Evolutionary conservation across 2,329 filamentous ascomycete species (phyloP).

Genomic region (Diaporthe amygdali): DNA sequence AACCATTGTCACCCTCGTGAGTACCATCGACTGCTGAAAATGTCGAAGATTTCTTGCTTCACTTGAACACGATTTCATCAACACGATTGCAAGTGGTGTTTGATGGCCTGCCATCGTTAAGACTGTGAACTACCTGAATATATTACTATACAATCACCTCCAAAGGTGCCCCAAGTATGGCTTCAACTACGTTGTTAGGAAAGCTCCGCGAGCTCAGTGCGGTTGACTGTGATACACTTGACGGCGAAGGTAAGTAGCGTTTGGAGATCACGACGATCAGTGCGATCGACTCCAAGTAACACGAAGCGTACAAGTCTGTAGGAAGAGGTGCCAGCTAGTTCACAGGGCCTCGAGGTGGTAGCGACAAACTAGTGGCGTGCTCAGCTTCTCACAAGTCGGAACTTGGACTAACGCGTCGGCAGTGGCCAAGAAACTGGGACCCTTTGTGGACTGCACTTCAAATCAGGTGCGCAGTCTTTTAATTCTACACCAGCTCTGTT

Average conservation of each 20-base stretch:
- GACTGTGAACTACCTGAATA: neutral
- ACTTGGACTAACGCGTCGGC: neutral
- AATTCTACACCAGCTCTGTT: neutral
- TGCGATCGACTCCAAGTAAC: neutral
- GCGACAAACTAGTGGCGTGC: neutral
- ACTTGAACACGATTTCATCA: neutral
- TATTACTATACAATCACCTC: too few relatives aligned
- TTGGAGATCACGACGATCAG: neutral
- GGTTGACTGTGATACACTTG: conserved; percentile 58
- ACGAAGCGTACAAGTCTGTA: neutral
- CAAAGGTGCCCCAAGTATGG: neutral
- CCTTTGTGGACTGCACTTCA: conserved; percentile 59
- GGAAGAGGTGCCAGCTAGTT: neutral
- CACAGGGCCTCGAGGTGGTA: neutral
- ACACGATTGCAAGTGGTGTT: neutral
- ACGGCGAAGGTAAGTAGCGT: conserved; percentile 45
- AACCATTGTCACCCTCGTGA: neutral
- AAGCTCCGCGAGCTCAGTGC: conserved; percentile 47
- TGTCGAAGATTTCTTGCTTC: neutral
- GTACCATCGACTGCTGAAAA: neutral
- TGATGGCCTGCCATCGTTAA: neutral
- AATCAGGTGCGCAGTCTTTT: conserved; percentile 48
- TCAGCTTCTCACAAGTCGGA: neutral
- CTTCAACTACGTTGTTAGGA: conserved; percentile 40
- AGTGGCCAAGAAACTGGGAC: conserved; percentile 52